Evolutionary conservation across 208 protist genomes (phyloP), one percentile per base, ranked within the genome.

Genomic region (Acanthamoeba lugdunensis): DNA sequence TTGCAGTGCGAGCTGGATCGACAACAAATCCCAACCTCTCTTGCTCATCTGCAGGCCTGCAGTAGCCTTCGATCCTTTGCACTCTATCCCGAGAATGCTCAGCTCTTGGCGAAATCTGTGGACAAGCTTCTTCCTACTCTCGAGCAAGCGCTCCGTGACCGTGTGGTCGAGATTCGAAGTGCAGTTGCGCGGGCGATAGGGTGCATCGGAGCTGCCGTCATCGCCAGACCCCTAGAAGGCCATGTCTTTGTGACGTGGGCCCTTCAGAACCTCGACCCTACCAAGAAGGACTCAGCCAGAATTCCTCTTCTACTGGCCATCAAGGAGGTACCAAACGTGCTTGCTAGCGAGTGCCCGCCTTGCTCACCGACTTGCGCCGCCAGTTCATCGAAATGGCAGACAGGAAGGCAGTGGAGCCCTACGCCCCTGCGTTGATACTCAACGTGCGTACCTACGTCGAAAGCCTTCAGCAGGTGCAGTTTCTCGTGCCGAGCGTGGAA

Each of bases 321-420:
- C 79, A 87, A 87, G 48, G 54, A 61, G 54, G 79, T 87, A 61
- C 28, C 37, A 16, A 28, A 84, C 75, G 75, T 9, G 48, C 25
- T 84, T 56, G 41, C 71, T 33, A 18, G 21, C 37, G 71, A 9
- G 23, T n/a, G 45, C 21, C 9, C 18, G 28, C 23, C 50, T n/a
- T 54, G 33, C 11, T 16, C 41, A 54, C 23, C 16, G n/a, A 23
- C 48, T 56, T 48, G 33, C 23, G n/a, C 33, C 50, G n/a, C 30
- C 54, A 87, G 79, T 87, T 87, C 79, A 52, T 87, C 37, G 79
- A 87, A 65, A 61, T 45, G 25, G 79, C 79, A 87, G 79, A 87
- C 30, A 56, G 79, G 25, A 87, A 87, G 30, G 45, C 79, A 28
- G 79, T 87, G 7, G 79, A 87, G 23, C 79, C 54, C 11, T 87